phyloP scores from a whole-genome alignment of 306 rosid genomes.

The Geum urbanum region DNA sequence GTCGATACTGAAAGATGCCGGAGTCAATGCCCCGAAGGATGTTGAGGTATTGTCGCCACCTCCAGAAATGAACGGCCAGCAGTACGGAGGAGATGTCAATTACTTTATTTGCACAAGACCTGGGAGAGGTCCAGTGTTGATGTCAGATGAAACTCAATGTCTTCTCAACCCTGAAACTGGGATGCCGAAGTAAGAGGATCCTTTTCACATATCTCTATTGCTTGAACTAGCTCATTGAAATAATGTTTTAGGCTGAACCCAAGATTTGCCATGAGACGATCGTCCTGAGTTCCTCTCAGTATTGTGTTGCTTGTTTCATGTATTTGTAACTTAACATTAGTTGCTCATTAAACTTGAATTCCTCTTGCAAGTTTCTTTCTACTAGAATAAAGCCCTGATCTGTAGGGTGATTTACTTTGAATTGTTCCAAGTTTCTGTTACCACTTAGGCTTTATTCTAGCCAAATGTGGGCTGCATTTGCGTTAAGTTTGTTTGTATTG shows the following conservation, averaged over 20 bases:
- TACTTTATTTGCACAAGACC: slow-evolving; percentile 95
- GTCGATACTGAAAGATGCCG: slow-evolving; percentile 85
- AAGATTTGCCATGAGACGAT: slow-evolving; percentile 22
- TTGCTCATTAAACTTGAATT: slow-evolving; percentile 17
- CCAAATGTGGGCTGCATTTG: too few species aligned
- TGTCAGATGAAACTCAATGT: slow-evolving; percentile 61
- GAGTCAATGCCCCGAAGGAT: slow-evolving; percentile 47
- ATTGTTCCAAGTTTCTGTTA: too few species aligned
- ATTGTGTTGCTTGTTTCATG: slow-evolving; percentile 28
- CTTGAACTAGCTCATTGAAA: slow-evolving; percentile 32
- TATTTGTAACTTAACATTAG: slow-evolving; percentile 27
- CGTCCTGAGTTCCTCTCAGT: slow-evolving; percentile 23
- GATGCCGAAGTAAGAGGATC: slow-evolving; percentile 53
- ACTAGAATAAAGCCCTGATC: too few species aligned
- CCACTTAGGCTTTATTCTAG: too few species aligned
- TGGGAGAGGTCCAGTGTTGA: slow-evolving; percentile 85
- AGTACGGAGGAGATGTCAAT: slow-evolving; percentile 71
- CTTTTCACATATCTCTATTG: slow-evolving; percentile 22
- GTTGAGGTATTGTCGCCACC: slow-evolving; percentile 71
- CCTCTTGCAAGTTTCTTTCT: too few species aligned
- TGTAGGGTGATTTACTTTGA: too few species aligned
- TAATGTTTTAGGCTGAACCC: slow-evolving; percentile 29
- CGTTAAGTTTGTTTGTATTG: too few species aligned
- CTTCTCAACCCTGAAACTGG: slow-evolving; percentile 81
- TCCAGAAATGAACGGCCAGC: slow-evolving; percentile 73